Percentiles rank a stretch among this genome's conserved stretches.
Evolutionary conservation across 257 asterid genomes (phyloP).

Genomic region (Coffea canephora): DNA sequence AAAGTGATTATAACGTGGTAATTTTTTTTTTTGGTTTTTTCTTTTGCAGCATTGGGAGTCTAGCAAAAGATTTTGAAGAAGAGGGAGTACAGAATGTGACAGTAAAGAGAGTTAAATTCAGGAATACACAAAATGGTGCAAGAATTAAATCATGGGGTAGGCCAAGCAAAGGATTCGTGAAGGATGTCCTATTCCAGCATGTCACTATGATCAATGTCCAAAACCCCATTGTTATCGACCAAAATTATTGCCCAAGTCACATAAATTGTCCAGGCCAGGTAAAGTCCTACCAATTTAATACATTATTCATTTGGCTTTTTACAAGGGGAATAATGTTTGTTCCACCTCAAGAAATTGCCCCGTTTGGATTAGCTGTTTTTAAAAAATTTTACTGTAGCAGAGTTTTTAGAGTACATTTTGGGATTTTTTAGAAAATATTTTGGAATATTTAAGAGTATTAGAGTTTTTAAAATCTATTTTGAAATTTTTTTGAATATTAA

Average conservation of each 20-base stretch:
- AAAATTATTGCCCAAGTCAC: constrained; percentile 55
- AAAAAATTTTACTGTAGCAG: too few species aligned
- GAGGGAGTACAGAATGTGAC: constrained; percentile 58
- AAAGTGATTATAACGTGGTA: too few species aligned
- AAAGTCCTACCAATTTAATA: not conserved
- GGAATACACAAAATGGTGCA: constrained; percentile 48
- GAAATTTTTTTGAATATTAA: too few species aligned
- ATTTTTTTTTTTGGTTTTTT: not conserved
- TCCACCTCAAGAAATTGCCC: too few species aligned
- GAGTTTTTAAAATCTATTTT: too few species aligned
- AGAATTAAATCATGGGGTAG: constrained; percentile 65
- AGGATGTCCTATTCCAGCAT: constrained; percentile 44
- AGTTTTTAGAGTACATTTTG: too few species aligned
- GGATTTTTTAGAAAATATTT: too few species aligned
- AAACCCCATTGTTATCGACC: constrained; percentile 68
- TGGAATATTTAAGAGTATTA: too few species aligned
- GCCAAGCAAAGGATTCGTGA: constrained; percentile 60
- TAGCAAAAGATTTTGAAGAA: constrained; percentile 50
- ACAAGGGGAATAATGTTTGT: too few species aligned
- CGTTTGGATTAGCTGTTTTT: too few species aligned
- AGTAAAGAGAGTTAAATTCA: constrained; percentile 34
- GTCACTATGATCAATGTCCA: constrained; percentile 50
- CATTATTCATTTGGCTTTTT: not conserved
- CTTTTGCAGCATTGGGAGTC: constrained; percentile 54
- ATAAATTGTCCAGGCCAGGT: constrained; percentile 55